These are phyloP conservation scores for Pyricularia sp. DNA, from an alignment of 2,329 filamentous ascomycete genomes.

Conservation along the genomic window DNA sequence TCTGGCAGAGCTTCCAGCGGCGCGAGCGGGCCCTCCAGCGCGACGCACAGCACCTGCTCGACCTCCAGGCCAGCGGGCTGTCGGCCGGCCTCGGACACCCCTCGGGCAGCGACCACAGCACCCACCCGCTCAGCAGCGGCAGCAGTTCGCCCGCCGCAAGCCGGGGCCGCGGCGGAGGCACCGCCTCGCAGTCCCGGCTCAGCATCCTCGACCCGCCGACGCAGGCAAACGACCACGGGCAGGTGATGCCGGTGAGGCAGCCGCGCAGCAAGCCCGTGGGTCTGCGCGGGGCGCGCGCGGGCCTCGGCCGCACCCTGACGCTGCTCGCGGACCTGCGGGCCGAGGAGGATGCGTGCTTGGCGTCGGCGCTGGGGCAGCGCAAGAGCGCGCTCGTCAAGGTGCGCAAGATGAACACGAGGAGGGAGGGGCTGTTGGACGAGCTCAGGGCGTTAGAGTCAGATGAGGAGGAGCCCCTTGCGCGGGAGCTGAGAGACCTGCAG, in stretches of 20 bases:
- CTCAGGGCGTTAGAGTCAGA: constrained; percentile 45
- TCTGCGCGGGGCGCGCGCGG: constrained; percentile 53
- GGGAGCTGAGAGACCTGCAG: constrained; percentile 50
- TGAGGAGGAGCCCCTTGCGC: constrained; percentile 46
- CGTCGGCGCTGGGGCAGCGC: constrained; percentile 45
- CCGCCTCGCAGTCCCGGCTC: constrained; percentile 30
- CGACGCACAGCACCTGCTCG: constrained; percentile 38
- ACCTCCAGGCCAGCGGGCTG: constrained; percentile 37
- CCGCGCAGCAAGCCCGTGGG: constrained; percentile 43
- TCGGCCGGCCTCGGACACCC: constrained; percentile 24
- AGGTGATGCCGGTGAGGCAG: constrained; percentile 53
- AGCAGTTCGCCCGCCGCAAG: constrained; percentile 21
- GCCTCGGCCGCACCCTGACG: constrained; percentile 53
- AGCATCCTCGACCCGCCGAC: constrained; percentile 30
- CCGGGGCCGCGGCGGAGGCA: constrained; percentile 27
- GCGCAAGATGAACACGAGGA: constrained; percentile 39
- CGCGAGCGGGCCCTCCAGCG: constrained; percentile 35
- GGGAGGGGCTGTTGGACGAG: constrained; percentile 38
- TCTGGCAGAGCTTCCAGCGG: constrained; percentile 36
- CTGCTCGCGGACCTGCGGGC: constrained; percentile 56
- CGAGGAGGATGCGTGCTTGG: constrained; percentile 56
- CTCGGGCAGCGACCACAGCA: constrained; percentile 8
- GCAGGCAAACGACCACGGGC: constrained; percentile 28
- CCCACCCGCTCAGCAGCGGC: constrained; percentile 10
- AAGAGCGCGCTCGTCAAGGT: constrained; percentile 50